A percentile compares a stretch with the other conserved stretches of the same genome.
Conservation (phyloP, 257 asterid species). For the Salvia splendens region DNA sequence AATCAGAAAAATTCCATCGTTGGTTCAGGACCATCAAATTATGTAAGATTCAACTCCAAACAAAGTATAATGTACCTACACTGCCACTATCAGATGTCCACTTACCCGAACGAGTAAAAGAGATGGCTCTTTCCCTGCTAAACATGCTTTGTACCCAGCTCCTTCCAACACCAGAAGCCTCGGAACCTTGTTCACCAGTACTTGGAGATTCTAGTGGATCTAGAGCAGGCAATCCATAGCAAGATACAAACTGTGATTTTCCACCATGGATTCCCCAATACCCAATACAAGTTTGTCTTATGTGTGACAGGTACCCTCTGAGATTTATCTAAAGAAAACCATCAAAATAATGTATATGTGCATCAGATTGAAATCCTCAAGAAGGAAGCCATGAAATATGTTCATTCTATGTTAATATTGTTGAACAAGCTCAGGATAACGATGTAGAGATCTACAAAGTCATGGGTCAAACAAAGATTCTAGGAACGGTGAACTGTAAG, state of each 20-base stretch:
- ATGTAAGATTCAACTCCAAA: constrained; percentile 15
- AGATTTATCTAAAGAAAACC: constrained; percentile 64
- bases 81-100: constrained; percentile 57
- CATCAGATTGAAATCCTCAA: background rate
- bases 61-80: constrained; percentile 30
- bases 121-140: constrained; percentile 76
- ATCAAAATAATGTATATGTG: constrained; percentile 16
- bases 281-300: constrained; percentile 70
- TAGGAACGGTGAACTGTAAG: background rate
- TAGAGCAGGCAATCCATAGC: constrained; percentile 79
- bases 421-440: background rate
- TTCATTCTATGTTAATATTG: constrained; percentile 15
- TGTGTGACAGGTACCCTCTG: constrained; percentile 77
- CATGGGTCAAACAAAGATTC: background rate
- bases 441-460: constrained; percentile 1
- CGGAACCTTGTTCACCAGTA: constrained; percentile 67
- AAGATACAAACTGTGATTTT: constrained; percentile 58
- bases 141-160: constrained; percentile 99
- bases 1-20: constrained; percentile 24
- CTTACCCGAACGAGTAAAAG: constrained; percentile 65
- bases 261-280: constrained; percentile 85
- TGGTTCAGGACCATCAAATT: constrained; percentile 28
- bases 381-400: constrained; percentile 3
- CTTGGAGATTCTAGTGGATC: constrained; percentile 67
- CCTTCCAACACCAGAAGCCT: constrained; percentile 86